phyloP scores from a whole-genome alignment of 2,329 filamentous ascomycete species.

The Neocucurbitaria cava region DNA sequence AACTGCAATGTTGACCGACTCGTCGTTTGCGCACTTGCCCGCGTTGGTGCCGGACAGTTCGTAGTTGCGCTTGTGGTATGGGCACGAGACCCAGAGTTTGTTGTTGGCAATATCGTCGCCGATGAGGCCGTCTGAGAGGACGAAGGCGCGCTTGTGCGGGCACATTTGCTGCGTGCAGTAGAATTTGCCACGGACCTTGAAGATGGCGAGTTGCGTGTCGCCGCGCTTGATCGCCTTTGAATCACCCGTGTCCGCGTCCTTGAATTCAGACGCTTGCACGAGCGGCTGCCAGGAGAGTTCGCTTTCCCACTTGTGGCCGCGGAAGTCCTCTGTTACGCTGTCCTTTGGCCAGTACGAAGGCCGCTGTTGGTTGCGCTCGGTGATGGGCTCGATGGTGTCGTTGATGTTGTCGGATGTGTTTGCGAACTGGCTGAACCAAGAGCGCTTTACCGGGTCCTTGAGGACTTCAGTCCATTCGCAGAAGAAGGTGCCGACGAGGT shows the following conservation, averaged over 20 bases:
- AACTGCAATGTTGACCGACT: conserved; percentile 77
- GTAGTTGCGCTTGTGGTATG: conserved; percentile 90
- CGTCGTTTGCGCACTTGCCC: conserved; percentile 78
- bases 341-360: conserved; percentile 81
- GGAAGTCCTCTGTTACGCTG: conserved; percentile 73
- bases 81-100: conserved; percentile 85
- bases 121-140: conserved; percentile 84
- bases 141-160: conserved; percentile 88
- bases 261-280: conserved; percentile 73
- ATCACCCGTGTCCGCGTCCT: conserved; percentile 72
- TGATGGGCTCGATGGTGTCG: conserved; percentile 72
- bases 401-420: conserved; percentile 75
- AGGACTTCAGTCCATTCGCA: conserved; percentile 92
- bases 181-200: conserved; percentile 80
- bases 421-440: conserved; percentile 80
- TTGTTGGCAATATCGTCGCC: conserved; percentile 68
- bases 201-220: conserved; percentile 87
- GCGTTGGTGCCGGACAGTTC: conserved; percentile 70
- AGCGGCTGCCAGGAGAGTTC: conserved; percentile 79
- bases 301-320: conserved; percentile 68
- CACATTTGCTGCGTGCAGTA: conserved; percentile 95
- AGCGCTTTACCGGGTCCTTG: conserved; percentile 69
- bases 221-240: conserved; percentile 82
- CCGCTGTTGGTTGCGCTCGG: conserved; percentile 74
- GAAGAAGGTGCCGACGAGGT: conserved; percentile 83